Base-by-base conservation (phyloP, 1,284 basidiomycete genomes). In the Coniophora puteana region DNA sequence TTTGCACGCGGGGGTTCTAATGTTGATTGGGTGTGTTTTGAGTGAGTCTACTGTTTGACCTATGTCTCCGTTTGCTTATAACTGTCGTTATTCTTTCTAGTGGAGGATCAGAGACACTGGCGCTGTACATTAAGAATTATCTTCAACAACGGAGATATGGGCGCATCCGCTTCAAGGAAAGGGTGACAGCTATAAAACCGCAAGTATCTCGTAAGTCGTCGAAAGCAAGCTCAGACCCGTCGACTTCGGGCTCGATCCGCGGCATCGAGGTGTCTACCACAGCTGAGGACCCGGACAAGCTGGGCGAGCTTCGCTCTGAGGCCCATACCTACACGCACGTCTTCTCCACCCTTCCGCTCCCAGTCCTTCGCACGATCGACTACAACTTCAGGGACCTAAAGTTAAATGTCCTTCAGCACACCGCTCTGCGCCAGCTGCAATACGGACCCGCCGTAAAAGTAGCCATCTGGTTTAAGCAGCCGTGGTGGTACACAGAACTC, bases 401-500 rank as follows among this genome's bases (percentile, higher is more conserved):
- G 12, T 44, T 62, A 29, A 41, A 25, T 6, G 14, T 36, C 25
- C 39, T 30, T 41, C 52, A 52, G 22, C 46, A 5, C 44, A 50
- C 51, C 11, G 36, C 45, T 3, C 28, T 54, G 27, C 54, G 54
- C 5, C 28, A 26, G 4, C 10, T 54, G 3, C 17, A 41, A 6
- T 51, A 51, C 5, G 43, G 27, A 2, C 21, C 41, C 11, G 13
- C 50, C 0, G 10, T 31, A 48, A 68, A 68, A 44, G 51, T 68
- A 22, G 66, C 52, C 3, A 26, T 68, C n/a, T 56, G 59, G 17
- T 69, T 68, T 50, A 57, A 53, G 36, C 53, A 53, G 4, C 45
- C 57, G 17, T 69, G 65, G 56, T 69, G 68, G 67, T 58, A 60
- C 33, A 46, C 45, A 11, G 36, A 41, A 16, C 8, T 48, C 10